Evolutionary conservation across 2,329 filamentous ascomycete genomes (phyloP), one percentile per base, ranked within the genome.

Genomic region (Fusarium sp.): DNA sequence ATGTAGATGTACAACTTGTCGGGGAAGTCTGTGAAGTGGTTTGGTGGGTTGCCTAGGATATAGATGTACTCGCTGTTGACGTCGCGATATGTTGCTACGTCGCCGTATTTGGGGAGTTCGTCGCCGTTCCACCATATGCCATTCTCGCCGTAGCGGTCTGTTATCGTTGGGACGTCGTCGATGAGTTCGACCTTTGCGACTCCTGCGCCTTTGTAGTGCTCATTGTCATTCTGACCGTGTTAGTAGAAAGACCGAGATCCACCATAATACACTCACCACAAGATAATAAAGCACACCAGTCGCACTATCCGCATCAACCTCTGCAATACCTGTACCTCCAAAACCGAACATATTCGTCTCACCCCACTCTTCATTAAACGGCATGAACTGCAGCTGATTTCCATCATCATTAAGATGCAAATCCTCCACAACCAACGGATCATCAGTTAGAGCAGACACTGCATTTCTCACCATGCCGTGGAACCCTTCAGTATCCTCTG

Each of bases 381-480:
- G 80, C 10, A 81, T 72, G 5, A 82, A 77, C 64, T 81, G 80
- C 37, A 73, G 70, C 58, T 81, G 80, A 30, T 81, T 74, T 6
- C 69, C 48, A 7, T 81, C 79, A 1, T 70, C 51, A 18, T 80
- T 80, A 0, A 82, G 59, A 60, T 81, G 75, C 32, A 82, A 52
- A 46, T 82, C 79, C 8, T 78, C 69, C 3, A 82, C 79, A 0
- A 78, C 61, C 4, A 82, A 72, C 4, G 80, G 77, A 57, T 81
- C 72, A 20, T 79, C 72, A 0, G 78, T 81, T 57, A 78, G 61
- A 3, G 71, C 71, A 2, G 80, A 81, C 7, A 81, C 63, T 6
- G 80, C 74, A 57, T 82, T 78, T 10, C 81, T 74, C 3, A 82
- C 81, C 77, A 82, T 80, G 24, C 80, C 81, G 27, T 82, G 78